These are phyloP conservation scores for Colletotrichum godetiae DNA, from an alignment of 2,329 filamentous ascomycete genomes.

Conservation along the genomic window DNA sequence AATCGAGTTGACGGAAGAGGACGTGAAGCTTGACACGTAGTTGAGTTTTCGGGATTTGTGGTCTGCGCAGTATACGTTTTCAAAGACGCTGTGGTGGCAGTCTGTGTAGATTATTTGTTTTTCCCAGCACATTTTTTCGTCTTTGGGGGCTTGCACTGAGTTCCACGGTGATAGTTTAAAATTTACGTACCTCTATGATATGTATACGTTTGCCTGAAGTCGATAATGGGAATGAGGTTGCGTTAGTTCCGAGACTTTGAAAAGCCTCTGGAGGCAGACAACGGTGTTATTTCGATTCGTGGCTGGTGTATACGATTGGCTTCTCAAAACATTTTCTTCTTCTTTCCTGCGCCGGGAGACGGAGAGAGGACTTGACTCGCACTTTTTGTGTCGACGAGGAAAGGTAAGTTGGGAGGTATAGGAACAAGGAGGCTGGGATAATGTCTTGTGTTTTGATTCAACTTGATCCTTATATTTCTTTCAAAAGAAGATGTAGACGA, in stretches of 20 bases:
- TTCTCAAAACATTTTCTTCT: not conserved
- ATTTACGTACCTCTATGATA: too few species aligned
- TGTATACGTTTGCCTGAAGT: not conserved
- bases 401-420: too few species aligned
- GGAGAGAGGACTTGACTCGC: not conserved
- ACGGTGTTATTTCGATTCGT: not conserved
- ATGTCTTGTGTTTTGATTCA: not conserved
- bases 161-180: too few species aligned
- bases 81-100: slow-evolving; percentile 4
- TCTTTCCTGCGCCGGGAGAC: not conserved
- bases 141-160: not conserved
- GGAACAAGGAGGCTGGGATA: not conserved
- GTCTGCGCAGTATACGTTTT: slow-evolving; percentile 8
- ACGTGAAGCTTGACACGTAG: not conserved
- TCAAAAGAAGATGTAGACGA: too few species aligned
- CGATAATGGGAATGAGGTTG: not conserved
- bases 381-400: not conserved
- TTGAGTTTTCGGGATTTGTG: not conserved
- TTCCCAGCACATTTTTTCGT: slow-evolving; percentile 16
- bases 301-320: not conserved
- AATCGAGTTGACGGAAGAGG: not conserved
- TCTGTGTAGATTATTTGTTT: slow-evolving; percentile 19
- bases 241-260: not conserved
- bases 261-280: not conserved
- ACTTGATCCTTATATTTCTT: too few species aligned